Evolutionary conservation across 1,139 yeast genomes (phyloP).

Genomic region (Blastobotrys ciferrii): DNA sequence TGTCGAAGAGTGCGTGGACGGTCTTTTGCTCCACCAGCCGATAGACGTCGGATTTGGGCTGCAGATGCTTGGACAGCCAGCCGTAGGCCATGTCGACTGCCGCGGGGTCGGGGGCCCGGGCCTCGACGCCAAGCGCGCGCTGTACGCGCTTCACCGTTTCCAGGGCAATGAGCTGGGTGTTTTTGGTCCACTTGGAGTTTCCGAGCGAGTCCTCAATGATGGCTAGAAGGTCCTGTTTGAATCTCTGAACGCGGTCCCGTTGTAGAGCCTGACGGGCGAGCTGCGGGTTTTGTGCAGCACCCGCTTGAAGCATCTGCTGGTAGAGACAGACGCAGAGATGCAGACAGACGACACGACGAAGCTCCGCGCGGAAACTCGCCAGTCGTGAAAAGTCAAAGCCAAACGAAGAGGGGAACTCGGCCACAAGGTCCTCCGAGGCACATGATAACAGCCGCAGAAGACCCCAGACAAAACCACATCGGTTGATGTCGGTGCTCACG

Average conservation of each 20-base stretch:
- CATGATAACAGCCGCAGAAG: constrained; percentile 67
- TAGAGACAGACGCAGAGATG: constrained; percentile 71
- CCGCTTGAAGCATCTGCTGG: constrained; percentile 71
- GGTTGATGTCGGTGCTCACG: constrained; percentile 21
- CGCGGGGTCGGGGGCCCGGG: constrained; percentile 16
- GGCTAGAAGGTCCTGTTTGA: constrained; percentile 64
- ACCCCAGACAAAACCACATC: constrained; percentile 44
- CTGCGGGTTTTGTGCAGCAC: too few species aligned
- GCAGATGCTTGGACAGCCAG: constrained; percentile 84
- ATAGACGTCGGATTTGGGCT: constrained; percentile 78
- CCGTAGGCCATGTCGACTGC: constrained; percentile 65
- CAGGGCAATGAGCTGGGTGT: constrained; percentile 67
- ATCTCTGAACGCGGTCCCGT: constrained; percentile 29
- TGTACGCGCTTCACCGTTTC: constrained; percentile 55
- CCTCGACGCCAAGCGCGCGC: constrained; percentile 37
- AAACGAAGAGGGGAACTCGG: constrained; percentile 79
- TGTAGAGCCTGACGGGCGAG: constrained; percentile 12
- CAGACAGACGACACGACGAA: constrained; percentile 78
- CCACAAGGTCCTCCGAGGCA: constrained; percentile 61
- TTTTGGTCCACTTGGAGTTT: constrained; percentile 86
- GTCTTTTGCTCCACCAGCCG: constrained; percentile 62
- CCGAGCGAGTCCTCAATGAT: constrained; percentile 85
- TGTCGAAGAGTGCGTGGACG: constrained; percentile 26
- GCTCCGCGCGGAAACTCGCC: constrained; percentile 76
- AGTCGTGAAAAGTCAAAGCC: constrained; percentile 86